Evolutionary conservation across 345 rosid genomes (phyloP).

Genomic region (Arabis alpina): DNA sequence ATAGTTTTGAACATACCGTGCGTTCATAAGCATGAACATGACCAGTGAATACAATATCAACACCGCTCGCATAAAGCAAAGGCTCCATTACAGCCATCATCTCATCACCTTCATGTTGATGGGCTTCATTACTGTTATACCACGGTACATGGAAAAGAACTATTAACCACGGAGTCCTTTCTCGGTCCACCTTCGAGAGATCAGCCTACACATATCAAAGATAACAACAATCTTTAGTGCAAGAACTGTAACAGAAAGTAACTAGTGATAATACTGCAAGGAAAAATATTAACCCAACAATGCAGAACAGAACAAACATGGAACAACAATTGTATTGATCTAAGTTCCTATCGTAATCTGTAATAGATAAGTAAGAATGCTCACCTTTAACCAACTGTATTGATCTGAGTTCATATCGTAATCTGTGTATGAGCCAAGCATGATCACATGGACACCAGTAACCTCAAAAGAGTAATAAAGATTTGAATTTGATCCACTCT

Average conservation of each 20-base stretch:
- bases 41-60: slow-evolving; percentile 77
- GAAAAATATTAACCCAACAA: neutral
- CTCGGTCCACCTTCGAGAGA: slow-evolving; percentile 76
- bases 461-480: slow-evolving; percentile 93
- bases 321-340: too few relatives aligned
- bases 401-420: slow-evolving; percentile 70
- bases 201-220: slow-evolving; percentile 58
- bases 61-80: slow-evolving; percentile 75
- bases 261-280: slow-evolving; percentile 1
- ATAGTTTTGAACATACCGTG: slow-evolving; percentile 51
- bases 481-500: slow-evolving; percentile 91
- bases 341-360: too few relatives aligned
- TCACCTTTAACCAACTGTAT: slow-evolving; percentile 85
- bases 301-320: too few relatives aligned
- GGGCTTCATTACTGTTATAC: slow-evolving; percentile 92
- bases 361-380: neutral
- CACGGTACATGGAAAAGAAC: slow-evolving; percentile 86
- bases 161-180: slow-evolving; percentile 89
- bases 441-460: slow-evolving; percentile 77
- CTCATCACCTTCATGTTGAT: slow-evolving; percentile 76
- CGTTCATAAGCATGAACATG: slow-evolving; percentile 99
- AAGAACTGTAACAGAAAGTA: slow-evolving; percentile 3
- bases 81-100: slow-evolving; percentile 94
- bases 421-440: slow-evolving; percentile 90
- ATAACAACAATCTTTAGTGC: neutral